These are phyloP conservation scores for Sarocladium oryzae DNA, from an alignment of 2,329 filamentous ascomycete genomes.

Conservation along the genomic window DNA sequence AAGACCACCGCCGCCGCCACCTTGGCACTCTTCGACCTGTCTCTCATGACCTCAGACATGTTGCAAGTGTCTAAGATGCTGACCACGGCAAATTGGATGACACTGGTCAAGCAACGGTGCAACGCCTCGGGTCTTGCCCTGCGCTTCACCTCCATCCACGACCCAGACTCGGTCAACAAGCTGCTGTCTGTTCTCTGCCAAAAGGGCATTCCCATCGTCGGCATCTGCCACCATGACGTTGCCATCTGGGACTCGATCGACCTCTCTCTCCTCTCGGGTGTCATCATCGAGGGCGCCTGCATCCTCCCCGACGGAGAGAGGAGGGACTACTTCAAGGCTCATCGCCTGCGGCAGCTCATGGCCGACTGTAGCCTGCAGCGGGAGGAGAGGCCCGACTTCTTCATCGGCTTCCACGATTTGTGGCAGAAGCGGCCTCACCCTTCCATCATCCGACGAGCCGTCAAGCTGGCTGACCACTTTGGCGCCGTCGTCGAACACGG, in stretches of 20 bases:
- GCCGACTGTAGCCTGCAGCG: slow-evolving; percentile 22
- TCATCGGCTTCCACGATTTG: slow-evolving; percentile 29
- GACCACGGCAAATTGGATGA: slow-evolving; percentile 11
- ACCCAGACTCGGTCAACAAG: slow-evolving; percentile 2
- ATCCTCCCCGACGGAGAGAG: slow-evolving; percentile 33
- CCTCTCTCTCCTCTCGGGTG: slow-evolving; percentile 26
- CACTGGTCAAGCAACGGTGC: slow-evolving; percentile 12
- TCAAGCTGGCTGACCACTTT: slow-evolving; percentile 30
- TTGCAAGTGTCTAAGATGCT: slow-evolving; percentile 2
- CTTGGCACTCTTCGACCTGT: slow-evolving; percentile 15
- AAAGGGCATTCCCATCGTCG: slow-evolving; percentile 13
- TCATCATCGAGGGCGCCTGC: slow-evolving; percentile 35
- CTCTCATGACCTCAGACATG: slow-evolving; percentile 11
- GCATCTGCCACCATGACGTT: slow-evolving; percentile 18
- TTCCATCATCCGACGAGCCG: slow-evolving; percentile 26
- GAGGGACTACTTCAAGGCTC: slow-evolving; percentile 36
- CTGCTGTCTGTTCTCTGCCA: slow-evolving; percentile 10
- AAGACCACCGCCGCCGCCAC: slow-evolving; percentile 10
- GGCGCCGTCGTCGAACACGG: slow-evolving; percentile 27
- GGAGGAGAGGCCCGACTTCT: slow-evolving; percentile 25
- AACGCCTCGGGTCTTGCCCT: slow-evolving; percentile 15
- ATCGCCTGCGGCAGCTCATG: slow-evolving; percentile 26
- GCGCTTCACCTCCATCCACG: slow-evolving; percentile 4
- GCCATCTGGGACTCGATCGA: slow-evolving; percentile 17
- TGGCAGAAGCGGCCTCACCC: slow-evolving; percentile 27